phyloP scores from a whole-genome alignment of 2,329 filamentous ascomycete species.

The Grosmannia penicillata region DNA sequence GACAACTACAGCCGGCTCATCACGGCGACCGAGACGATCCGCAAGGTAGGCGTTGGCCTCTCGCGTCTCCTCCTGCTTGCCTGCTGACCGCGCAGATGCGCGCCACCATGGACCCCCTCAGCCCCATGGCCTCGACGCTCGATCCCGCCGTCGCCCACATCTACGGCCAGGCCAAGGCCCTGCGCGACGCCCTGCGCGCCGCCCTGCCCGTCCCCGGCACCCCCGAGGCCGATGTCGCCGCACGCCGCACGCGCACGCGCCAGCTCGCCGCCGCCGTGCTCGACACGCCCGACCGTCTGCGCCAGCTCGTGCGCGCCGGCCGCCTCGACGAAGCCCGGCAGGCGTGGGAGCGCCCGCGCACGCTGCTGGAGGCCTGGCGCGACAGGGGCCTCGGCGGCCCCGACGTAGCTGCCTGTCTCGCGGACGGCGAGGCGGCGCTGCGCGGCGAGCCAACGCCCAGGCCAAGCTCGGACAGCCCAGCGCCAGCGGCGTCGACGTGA shows the following conservation, averaged over 20 bases:
- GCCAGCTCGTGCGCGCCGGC: constrained; percentile 42
- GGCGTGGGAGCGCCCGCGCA: constrained; percentile 39
- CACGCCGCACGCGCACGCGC: constrained; percentile 26
- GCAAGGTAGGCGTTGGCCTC: constrained; percentile 35
- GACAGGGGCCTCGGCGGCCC: constrained; percentile 36
- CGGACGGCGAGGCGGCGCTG: constrained; percentile 38
- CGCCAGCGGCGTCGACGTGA: constrained; percentile 1
- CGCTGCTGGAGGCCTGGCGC: constrained; percentile 37
- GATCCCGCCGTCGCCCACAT: constrained; percentile 63
- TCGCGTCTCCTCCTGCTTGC: too few relatives aligned
- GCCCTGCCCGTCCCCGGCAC: constrained; percentile 31
- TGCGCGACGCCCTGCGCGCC: constrained; percentile 34
- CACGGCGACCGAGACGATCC: constrained; percentile 89
- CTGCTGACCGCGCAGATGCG: too few relatives aligned
- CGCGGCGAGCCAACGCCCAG: constrained; percentile 9
- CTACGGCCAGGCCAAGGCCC: constrained; percentile 43
- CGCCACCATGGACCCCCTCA: constrained; percentile 64
- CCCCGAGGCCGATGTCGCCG: constrained; percentile 19
- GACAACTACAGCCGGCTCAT: constrained; percentile 98
- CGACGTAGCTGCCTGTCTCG: constrained; percentile 35
- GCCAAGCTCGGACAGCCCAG: too few relatives aligned
- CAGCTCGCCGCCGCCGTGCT: constrained; percentile 50
- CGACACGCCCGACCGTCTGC: constrained; percentile 43
- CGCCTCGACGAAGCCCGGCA: constrained; percentile 43
- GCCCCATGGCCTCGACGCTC: constrained; percentile 57